phyloP scores from a whole-genome alignment of 495 filamentous ascomycete genomes.

The Xeromyces bisporus region DNA sequence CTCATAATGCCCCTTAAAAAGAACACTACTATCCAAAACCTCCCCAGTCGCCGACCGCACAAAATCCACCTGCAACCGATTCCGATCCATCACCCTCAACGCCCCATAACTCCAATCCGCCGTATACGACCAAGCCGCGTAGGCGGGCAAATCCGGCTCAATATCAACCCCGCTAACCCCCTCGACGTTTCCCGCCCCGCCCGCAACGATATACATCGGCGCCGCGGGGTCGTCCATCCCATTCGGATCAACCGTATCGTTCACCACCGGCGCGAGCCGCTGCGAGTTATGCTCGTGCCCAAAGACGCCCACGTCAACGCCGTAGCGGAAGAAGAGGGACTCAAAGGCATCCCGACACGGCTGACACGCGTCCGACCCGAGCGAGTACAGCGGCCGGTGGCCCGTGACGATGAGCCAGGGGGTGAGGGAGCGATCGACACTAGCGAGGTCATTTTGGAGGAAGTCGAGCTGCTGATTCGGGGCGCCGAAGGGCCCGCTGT shows the following conservation, averaged over 20 bases:
- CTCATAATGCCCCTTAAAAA: constrained; percentile 34
- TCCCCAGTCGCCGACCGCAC: constrained; percentile 32
- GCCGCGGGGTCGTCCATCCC: constrained; percentile 36
- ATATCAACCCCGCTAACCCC: constrained; percentile 22
- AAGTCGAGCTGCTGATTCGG: constrained; percentile 32
- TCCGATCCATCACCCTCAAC: constrained; percentile 17
- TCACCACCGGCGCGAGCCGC: constrained; percentile 23
- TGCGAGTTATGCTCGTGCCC: constrained; percentile 39
- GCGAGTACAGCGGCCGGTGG: constrained; percentile 41
- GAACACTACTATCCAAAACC: constrained; percentile 31
- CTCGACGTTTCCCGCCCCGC: constrained; percentile 32
- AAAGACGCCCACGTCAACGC: constrained; percentile 38
- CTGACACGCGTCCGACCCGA: constrained; percentile 22
- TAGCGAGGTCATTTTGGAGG: constrained; percentile 29
- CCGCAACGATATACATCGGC: constrained; percentile 39
- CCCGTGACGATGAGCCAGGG: constrained; percentile 40
- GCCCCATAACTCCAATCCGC: constrained; percentile 37
- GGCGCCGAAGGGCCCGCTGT: constrained; percentile 33
- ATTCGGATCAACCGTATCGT: constrained; percentile 26
- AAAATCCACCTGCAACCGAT: constrained; percentile 23
- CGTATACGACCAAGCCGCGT: constrained; percentile 35
- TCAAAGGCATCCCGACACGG: constrained; percentile 35
- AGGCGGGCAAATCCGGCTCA: constrained; percentile 21
- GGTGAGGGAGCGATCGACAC: constrained; percentile 30
- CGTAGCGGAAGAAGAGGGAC: constrained; percentile 35